Evolutionary conservation across 306 rosid genomes (phyloP), one percentile per base, ranked within the genome.

Genomic region (Casuarina glauca): DNA sequence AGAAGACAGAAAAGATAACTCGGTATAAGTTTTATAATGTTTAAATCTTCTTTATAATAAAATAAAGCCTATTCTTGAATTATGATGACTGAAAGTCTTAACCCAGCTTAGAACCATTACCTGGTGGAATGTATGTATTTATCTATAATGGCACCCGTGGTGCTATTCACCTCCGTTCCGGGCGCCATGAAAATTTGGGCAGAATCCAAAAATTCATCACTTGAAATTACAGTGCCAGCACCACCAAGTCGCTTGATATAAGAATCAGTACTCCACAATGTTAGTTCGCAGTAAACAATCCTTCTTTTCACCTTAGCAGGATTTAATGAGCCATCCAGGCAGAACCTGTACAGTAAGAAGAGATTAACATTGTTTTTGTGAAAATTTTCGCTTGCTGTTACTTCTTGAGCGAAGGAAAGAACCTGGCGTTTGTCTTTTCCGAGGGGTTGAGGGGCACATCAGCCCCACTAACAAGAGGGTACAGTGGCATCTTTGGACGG

Each of bases 131-230:
- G 50, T 61, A 89, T 88, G 55, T 95, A 95, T 10, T 15, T 64
- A 15, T 70, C 71, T 41, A 95, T 84, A 54, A 38, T 32, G 32
- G 75, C 62, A 41, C 93, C 96, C 3, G 74, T 45, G 67, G 87
- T 76, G 73, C 69, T 12, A 82, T 88, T 82, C 62, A 95, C 97
- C 44, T 84, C 36, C 42, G 97, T 82, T 43, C 86, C 87, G 19
- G 98, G 97, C 20, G 93, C 91, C 90, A 90, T 87, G 88, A 88
- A 95, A 74, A 95, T 84, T 70, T 84, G 80, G 1, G 92, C 92
- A 69, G 79, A 69, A 49, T 92, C 97, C 39, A 52, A 85, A 72
- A 45, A 81, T 66, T 82, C 82, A 0, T 85, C 85, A 63, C 70
- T 87, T 81, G 88, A 89, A 74, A 89, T 1, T 69, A 95, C 80